A percentile compares a stretch with the other conserved stretches of the same genome.
Evolutionary conservation across 805 yeast species (phyloP).

Genomic region (Isabelozyma gotoi): DNA sequence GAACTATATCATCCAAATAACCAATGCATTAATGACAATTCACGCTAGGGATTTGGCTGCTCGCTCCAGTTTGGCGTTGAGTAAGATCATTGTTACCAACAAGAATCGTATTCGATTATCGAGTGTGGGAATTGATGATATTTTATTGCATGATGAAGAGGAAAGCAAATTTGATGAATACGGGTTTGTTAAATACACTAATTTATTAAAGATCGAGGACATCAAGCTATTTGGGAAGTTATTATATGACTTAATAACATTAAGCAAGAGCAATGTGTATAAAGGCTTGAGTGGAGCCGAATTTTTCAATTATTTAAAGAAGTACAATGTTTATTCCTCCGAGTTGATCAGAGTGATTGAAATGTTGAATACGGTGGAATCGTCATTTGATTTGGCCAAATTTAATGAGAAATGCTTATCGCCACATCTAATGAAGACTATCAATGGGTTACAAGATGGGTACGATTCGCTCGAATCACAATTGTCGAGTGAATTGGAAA

Average conservation of each 20-base stretch:
- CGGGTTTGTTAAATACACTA: constrained; percentile 12
- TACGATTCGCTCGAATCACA: constrained; percentile 62
- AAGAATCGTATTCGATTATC: constrained; percentile 70
- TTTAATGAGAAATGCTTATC: constrained; percentile 25
- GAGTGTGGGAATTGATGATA: constrained; percentile 70
- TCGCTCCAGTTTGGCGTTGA: constrained; percentile 56
- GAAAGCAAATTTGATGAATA: constrained; percentile 16
- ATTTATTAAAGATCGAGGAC: constrained; percentile 53
- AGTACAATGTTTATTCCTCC: not conserved
- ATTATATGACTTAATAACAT: constrained; percentile 53
- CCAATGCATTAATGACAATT: constrained; percentile 63
- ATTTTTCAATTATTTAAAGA: constrained; percentile 12
- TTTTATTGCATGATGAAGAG: constrained; percentile 46
- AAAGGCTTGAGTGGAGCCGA: constrained; percentile 13
- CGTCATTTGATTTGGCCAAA: constrained; percentile 17
- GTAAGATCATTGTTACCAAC: constrained; percentile 72
- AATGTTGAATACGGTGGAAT: constrained; percentile 26
- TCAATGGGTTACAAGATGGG: constrained; percentile 51
- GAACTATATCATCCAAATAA: constrained; percentile 73
- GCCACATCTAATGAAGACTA: constrained; percentile 39
- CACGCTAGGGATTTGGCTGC: constrained; percentile 68
- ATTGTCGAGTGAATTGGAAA: constrained; percentile 76
- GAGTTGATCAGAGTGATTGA: constrained; percentile 45
- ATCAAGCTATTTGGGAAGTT: constrained; percentile 57
- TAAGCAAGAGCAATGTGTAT: constrained; percentile 27